Conservation (phyloP, 306 rosid genomes). For the Medicago truncatula region MtrunA17r5.0-ANR NC_053044.1:48813001-48813500, state of each 20-base stretch:
- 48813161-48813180: constrained; percentile 81
- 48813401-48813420: background rate
- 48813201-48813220: background rate
- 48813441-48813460: background rate
- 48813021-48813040: constrained; percentile 96
- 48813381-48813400: constrained; percentile 29
- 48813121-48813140: constrained; percentile 64
- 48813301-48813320: constrained; percentile 84
- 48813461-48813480: background rate
- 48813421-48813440: background rate
- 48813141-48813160: constrained; percentile 93
- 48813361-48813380: constrained; percentile 49
- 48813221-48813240: constrained; percentile 18
- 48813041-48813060: constrained; percentile 83
- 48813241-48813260: constrained; percentile 42
- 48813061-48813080: constrained; percentile 36
- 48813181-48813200: constrained; percentile 25
- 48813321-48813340: constrained; percentile 80
- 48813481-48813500: background rate
- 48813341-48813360: constrained; percentile 80
- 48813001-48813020: constrained; percentile 92
- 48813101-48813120: background rate
- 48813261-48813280: constrained; percentile 96
- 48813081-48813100: constrained; percentile 8
- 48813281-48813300: constrained; percentile 84